Percentiles rank a stretch among this genome's conserved stretches.
phyloP scores from a whole-genome alignment of 495 filamentous ascomycete genomes.

The Diplogelasinospora grovesii region DNA sequence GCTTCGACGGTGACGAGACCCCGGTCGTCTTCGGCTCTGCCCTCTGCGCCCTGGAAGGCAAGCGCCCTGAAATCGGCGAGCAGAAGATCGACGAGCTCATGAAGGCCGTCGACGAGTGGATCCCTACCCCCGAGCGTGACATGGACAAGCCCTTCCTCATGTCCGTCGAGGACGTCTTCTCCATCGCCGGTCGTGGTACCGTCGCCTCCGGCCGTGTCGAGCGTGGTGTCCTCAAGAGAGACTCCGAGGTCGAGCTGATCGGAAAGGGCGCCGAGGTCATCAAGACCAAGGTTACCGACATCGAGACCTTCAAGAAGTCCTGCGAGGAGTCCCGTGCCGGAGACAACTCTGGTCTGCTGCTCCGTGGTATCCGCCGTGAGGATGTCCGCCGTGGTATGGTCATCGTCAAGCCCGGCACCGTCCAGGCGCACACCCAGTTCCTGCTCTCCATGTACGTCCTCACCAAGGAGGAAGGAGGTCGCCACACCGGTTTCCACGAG shows the following conservation, averaged over 20 bases:
- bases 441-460: constrained; percentile 92
- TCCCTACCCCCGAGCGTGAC: constrained; percentile 85
- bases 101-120: constrained; percentile 88
- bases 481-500: constrained; percentile 83
- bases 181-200: constrained; percentile 93
- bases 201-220: constrained; percentile 96
- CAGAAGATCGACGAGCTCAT: constrained; percentile 83
- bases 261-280: constrained; percentile 70
- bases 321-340: constrained; percentile 89
- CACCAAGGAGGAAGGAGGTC: constrained; percentile 94
- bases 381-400: constrained; percentile 94
- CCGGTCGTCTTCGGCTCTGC: constrained; percentile 95
- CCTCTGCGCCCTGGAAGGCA: constrained; percentile 86
- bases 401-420: constrained; percentile 66
- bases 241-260: constrained; percentile 86
- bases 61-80: constrained; percentile 78
- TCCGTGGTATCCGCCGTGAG: constrained; percentile 90
- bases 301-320: constrained; percentile 99
- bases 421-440: constrained; percentile 82
- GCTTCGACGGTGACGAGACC: constrained; percentile 96
- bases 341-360: constrained; percentile 96
- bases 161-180: constrained; percentile 98
- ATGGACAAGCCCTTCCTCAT: constrained; percentile 97
- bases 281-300: constrained; percentile 98
- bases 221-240: constrained; percentile 87